A percentile compares a stretch with the other conserved stretches of the same genome.
Evolutionary conservation across 352 stramenopile species (phyloP).

Genomic region (Pythium grandisporangium): DNA sequence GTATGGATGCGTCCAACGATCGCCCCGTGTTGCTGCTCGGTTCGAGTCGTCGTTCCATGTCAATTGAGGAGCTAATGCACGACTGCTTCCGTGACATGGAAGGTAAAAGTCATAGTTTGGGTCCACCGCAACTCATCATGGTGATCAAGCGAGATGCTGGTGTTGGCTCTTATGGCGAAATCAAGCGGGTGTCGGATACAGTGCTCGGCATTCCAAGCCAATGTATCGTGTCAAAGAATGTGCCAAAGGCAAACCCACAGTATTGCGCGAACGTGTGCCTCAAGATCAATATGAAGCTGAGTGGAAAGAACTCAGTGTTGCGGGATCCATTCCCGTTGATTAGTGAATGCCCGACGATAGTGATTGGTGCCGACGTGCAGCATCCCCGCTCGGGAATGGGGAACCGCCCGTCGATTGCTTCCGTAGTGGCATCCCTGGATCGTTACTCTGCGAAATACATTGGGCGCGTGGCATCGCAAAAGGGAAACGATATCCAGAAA

Average conservation of each 20-base stretch:
- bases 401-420: conserved; percentile 29
- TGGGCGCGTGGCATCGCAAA: conserved; percentile 23
- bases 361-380: conserved; percentile 47
- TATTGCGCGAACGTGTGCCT: conserved; percentile 32
- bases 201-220: conserved; percentile 33
- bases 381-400: conserved; percentile 31
- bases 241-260: conserved; percentile 16
- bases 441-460: conserved; percentile 23
- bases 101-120: conserved; percentile 9
- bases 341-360: conserved; percentile 20
- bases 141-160: conserved; percentile 18
- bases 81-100: conserved; percentile 41
- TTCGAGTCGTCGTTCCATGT: conserved; percentile 21
- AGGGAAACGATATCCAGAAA: conserved; percentile 27
- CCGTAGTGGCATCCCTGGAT: conserved; percentile 49
- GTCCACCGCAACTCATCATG: conserved; percentile 17
- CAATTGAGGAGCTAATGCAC: conserved; percentile 54
- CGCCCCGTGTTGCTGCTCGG: conserved; percentile 22
- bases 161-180: conserved; percentile 16
- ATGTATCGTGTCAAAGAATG: conserved; percentile 27
- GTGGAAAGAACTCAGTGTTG: conserved; percentile 24
- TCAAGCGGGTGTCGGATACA: conserved; percentile 32
- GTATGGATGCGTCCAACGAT: too few relatives aligned
- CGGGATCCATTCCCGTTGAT: conserved; percentile 20
- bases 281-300: conserved; percentile 38